Base-by-base conservation (phyloP, 2,329 filamentous ascomycete genomes). In the Beauveria caledonica region DNA sequence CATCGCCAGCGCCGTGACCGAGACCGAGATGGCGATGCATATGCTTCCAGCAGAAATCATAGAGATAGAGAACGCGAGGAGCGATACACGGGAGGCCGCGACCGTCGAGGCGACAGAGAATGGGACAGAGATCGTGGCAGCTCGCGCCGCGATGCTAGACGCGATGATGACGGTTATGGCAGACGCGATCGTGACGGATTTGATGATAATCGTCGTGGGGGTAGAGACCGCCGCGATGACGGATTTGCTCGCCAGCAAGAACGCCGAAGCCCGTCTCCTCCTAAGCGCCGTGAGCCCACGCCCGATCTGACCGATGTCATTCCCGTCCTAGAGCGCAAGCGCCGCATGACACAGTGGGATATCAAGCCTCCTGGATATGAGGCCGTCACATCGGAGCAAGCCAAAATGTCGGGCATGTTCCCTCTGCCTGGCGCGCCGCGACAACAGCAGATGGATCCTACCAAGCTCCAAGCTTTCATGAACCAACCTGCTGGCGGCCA, bases 401-500 rank as follows among this genome's bases (percentile, higher is more conserved):
- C 94, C 55, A 99, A 99, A 79, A 82, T 99, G 49, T 99, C 95
- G 66, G 88, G 93, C 78, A 97, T 99, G 94, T 99, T 99, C 78
- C 92, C 95, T 63, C 85, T 99, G 50, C 94, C 94, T 3, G 94
- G 94, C 65, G 94, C 94, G 63, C 94, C 94, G 59, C 86, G 94
- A 67, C 92, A 96, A 73, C 92, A 97, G 70, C 88, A 91, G 39
- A 94, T 97, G 87, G 94, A 99, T 67, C 92, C 93, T 17, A 90
- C 86, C 68, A 93, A 93, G 73, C 82, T 99, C 52, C 92, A 97
- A 73, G 92, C 93, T 23, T 96, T 99, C 73, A 95, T 97, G 85
- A 92, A 90, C 72, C 92, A 95, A 71, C 89, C 93, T 15, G 42
- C 58, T 10, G 85, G 85, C 59, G 87, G 87, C 59, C 77, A 86